phyloP scores from a whole-genome alignment of 2,329 filamentous ascomycete species.

The Penicillium sp. region DNA sequence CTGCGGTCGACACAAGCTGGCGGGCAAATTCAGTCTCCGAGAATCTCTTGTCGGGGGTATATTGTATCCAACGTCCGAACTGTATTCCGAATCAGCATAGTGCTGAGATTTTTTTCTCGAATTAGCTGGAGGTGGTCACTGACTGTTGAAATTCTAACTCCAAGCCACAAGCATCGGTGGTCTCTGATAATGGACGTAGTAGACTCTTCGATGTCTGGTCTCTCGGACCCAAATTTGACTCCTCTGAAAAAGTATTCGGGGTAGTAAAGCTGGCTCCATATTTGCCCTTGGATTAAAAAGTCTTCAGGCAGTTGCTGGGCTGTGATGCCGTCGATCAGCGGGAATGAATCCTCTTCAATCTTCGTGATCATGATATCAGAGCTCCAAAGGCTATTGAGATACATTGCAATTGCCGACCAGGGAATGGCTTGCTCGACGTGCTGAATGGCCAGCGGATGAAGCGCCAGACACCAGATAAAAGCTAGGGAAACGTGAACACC shows the following conservation, averaged over 20 bases:
- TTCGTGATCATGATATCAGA: conserved; percentile 34
- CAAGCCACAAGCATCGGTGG: conserved; percentile 54
- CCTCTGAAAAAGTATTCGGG: conserved; percentile 52
- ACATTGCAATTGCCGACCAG: conserved; percentile 51
- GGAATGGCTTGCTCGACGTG: conserved; percentile 47
- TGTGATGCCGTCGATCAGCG: conserved; percentile 38
- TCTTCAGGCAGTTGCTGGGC: conserved; percentile 57
- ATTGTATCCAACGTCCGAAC: conserved; percentile 42
- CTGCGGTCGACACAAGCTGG: conserved; percentile 19
- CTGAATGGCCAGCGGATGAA: conserved; percentile 36
- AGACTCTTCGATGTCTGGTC: conserved; percentile 52
- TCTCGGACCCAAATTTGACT: conserved; percentile 53
- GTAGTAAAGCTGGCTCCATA: conserved; percentile 52
- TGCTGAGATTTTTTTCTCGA: background rate
- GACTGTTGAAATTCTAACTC: conserved; percentile 43
- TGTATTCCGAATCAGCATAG: conserved; percentile 16
- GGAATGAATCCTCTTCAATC: conserved; percentile 44
- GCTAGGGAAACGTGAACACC: conserved; percentile 55
- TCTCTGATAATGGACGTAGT: conserved; percentile 48
- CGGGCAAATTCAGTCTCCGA: conserved; percentile 30
- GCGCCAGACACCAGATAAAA: conserved; percentile 49
- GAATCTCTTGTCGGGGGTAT: conserved; percentile 33
- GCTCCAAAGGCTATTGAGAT: conserved; percentile 54
- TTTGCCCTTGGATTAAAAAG: conserved; percentile 55
- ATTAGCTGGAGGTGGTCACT: conserved; percentile 15